These are phyloP conservation scores for Hypholoma sublateritium DNA, from an alignment of 768 basidiomycete genomes.

Conservation along the genomic window DNA sequence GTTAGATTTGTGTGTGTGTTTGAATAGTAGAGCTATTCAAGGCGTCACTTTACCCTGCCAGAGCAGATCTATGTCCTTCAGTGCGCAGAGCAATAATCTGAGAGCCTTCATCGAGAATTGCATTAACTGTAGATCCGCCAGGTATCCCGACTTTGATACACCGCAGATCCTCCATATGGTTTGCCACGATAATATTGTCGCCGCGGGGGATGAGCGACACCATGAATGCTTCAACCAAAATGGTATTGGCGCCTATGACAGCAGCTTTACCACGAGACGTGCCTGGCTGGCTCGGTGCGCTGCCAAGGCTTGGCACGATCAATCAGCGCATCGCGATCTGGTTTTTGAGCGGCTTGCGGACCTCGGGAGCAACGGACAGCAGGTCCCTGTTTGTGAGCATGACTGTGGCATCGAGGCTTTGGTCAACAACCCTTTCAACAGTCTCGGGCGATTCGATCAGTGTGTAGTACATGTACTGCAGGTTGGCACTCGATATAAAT, in stretches of 20 bases:
- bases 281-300: not conserved
- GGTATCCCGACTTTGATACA: not conserved
- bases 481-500: not conserved
- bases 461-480: not conserved
- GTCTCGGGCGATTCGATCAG: not conserved
- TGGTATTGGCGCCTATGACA: not conserved
- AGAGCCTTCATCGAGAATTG: not conserved
- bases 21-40: no score
- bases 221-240: not conserved
- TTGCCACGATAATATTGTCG: not conserved
- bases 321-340: not conserved
- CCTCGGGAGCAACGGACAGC: not conserved
- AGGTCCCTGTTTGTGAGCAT: constrained; percentile 8
- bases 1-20: no score
- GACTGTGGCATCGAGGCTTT: constrained; percentile 1
- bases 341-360: not conserved
- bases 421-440: not conserved
- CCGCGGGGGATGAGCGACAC: not conserved
- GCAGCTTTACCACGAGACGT: not conserved
- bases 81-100: constrained; percentile 4
- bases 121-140: not conserved
- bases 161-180: constrained; percentile 5
- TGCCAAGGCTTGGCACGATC: not conserved
- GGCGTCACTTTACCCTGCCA: no score
- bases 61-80: no score